Evolutionary conservation across 2,329 filamentous ascomycete genomes (phyloP), one percentile per base, ranked within the genome.

Genomic region (Chrysosporium keratinophilum): DNA sequence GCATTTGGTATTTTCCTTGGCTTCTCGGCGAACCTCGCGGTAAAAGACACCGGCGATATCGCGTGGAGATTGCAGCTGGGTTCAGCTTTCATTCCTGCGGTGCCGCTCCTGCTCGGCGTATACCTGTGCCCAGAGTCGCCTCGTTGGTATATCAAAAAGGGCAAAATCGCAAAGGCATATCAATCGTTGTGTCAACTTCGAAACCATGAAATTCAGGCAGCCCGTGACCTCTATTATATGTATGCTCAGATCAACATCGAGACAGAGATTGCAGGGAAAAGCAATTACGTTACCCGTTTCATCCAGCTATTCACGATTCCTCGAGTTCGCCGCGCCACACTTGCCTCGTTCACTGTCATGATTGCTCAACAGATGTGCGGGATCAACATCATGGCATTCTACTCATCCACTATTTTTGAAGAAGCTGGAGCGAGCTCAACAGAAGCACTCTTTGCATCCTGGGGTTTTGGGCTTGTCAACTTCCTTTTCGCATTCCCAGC

Each of bases 271-370:
- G 60, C 67, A 14, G 70, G 67, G 14, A 54, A 75, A 5, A 78
- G 71, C 61, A 83, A 76, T 67, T 84, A 85, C 62, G 34, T 81
- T 48, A 78, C 73, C 19, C 79, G 84, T 14, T 82, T 87, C 59
- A 50, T 72, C 42, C 69, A 76, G 56, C 65, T 80, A 0, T 76
- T 76, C 57, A 75, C 73, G 11, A 71, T 76, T 50, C 73, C 73
- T 5, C 71, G 74, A 15, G 67, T 75, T 53, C 70, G 74, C 39
- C 72, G 74, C 40, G 88, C 88, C 2, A 90, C 83, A 2, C 75
- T 86, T 31, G 88, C 87, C 5, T 85, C 87, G 0, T 86, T 83
- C 59, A 81, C 82, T 1, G 86, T 91, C 60, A 94, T 94, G 88
- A 82, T 86, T 61, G 82, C 81, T 0, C 83, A 86, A 67, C 82